Base-by-base conservation (phyloP, 2,329 filamentous ascomycete species). In the Phaeoacremonium minimum region DNA sequence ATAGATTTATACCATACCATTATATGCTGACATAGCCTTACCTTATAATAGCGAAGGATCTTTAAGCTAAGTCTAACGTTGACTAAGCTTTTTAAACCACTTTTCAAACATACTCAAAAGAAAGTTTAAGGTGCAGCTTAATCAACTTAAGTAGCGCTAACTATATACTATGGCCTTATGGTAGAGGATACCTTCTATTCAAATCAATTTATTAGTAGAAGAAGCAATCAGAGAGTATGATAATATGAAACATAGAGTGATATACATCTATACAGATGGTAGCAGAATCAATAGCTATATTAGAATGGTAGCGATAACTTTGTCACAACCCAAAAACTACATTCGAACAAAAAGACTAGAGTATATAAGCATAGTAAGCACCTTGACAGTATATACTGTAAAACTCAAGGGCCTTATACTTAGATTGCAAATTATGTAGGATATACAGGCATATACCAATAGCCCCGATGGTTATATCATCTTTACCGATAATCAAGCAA, bases 401-500 rank as follows among this genome's bases (percentile, higher is more conserved):
- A 51, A 57, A 32, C 47, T 55, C 13, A 40, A 33, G 36, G 52
- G 49, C 14, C 38, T 58, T 3, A 42, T 41, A 14, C 42, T 56
- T 14, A 49, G 46, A 15, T 32, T 57, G 18, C 42, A 52, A 22
- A 53, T 53, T 13, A 33, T 44, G 31, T 40, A 43, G 20, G 41
- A 53, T 20, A 32, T 46, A 31, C 33, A 48, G 12, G 22, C 34
- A 31, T 33, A 20, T 18, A 40, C 29, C 8, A 15, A 11, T n/a
- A 28, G 29, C 18, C 36, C 44, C 30, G 44, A 46, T 32, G 46
- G 40, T 32, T 50, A 40, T 39, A 41, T 39, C 37, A 49, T 55
- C 38, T 58, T 56, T 35, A 56, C 51, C 14, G 47, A 56, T 35
- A 60, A 57, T 37, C 45, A 58, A 30, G 55, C 53, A 8, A 50